Percentiles rank a stretch among this genome's conserved stretches.
Evolutionary conservation across 225 moss, liverwort and hornwort species (phyloP).

Genomic region (Physcomitrellopsis africana): DNA sequence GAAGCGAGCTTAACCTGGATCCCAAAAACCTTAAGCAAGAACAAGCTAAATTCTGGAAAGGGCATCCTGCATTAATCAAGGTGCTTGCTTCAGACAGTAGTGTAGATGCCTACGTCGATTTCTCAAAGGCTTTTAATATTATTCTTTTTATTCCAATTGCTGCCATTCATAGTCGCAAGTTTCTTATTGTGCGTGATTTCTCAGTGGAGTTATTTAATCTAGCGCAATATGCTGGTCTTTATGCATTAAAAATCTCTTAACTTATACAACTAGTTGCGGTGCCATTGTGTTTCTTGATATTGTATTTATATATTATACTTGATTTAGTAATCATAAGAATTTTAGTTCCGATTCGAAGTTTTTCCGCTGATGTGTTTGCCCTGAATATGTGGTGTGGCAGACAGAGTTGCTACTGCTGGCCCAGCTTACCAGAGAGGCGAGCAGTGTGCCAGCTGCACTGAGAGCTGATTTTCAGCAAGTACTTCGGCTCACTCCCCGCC

Average conservation of each 20-base stretch:
- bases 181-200: neutral
- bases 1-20: slow-evolving; percentile 93
- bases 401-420: slow-evolving; percentile 91
- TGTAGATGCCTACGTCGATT: slow-evolving; percentile 1
- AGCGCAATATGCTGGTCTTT: neutral
- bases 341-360: neutral
- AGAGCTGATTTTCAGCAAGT: slow-evolving; percentile 83
- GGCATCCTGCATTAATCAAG: slow-evolving; percentile 87
- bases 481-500: slow-evolving; percentile 76
- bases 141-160: neutral
- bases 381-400: slow-evolving; percentile 49
- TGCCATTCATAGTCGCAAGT: neutral
- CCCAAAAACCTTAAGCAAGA: slow-evolving; percentile 96
- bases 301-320: neutral
- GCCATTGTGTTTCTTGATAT: neutral
- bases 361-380: slow-evolving; percentile 33
- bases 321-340: neutral
- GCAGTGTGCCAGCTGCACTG: slow-evolving; percentile 64
- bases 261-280: neutral
- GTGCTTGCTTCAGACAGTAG: slow-evolving; percentile 29
- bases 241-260: neutral
- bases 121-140: neutral
- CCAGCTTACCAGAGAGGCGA: slow-evolving; percentile 82
- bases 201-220: neutral
- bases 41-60: slow-evolving; percentile 97